Evolutionary conservation across 2,329 filamentous ascomycete species (phyloP), one percentile per base, ranked within the genome.

Genomic region (Gaeumannomyces sp.): DNA sequence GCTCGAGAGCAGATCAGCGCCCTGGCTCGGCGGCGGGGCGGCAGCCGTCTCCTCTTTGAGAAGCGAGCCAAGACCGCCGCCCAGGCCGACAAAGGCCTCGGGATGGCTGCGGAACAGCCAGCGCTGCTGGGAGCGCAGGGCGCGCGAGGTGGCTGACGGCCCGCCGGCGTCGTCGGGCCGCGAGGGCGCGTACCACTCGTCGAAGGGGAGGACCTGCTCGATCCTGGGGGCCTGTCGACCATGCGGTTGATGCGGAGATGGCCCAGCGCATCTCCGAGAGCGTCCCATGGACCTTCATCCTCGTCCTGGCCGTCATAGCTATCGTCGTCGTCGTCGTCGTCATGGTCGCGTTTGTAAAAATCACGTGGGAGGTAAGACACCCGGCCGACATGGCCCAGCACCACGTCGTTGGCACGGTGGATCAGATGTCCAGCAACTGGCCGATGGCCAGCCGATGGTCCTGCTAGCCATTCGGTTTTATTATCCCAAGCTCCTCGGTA

Each of bases 81-180:
- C 53, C 14, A 76, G 76, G 28, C 77, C 78, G 62, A 79, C 70
- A 63, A 77, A 77, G 3, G 81, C 81, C 66, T 84, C 81, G 1
- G 85, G 83, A n/a, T 82, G 76, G 38, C 74, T 73, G 58, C 81
- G 80, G 59, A 79, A 70, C 4, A 87, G 77, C 83, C 83, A 86
- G 74, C 76, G 76, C 61, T 74, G 75, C 65, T 83, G 80, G 5
- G 66, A 72, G 66, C 65, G 70, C 29, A 50, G 67, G 60, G 3
- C 58, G 7, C 58, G 65, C 1, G 28, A n/a, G 61, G 38, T 61
- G 59, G 29, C 60, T 57, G 28, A 64, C 57, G 31, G 66, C 45
- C 35, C 25, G 35, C 3, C 7, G 7, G 64, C 61, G 6, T 61
- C 19, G 4, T 60, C 60, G 3, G 62, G n/a, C 7, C 64, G 67